A percentile compares a stretch with the other conserved stretches of the same genome.
phyloP scores from a whole-genome alignment of 495 filamentous ascomycete species.

The Sporormia fimetaria region DNA sequence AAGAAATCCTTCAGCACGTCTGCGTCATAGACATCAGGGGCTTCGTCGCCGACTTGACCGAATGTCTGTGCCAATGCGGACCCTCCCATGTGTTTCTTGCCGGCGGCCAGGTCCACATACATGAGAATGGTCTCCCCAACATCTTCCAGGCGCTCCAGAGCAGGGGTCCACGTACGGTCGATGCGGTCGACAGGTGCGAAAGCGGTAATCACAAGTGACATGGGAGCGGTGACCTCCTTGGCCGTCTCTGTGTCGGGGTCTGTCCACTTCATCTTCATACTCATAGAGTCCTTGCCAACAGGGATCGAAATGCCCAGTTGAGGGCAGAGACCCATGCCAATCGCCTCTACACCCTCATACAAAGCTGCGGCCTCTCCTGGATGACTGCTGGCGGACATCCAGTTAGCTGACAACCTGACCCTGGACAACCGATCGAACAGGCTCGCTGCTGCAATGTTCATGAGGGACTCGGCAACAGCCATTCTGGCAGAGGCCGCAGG shows the following conservation, averaged over 20 bases:
- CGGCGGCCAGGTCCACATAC: conserved; percentile 77
- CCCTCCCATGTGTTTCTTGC: conserved; percentile 70
- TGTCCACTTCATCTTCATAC: conserved; percentile 96
- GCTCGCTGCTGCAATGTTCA: conserved; percentile 85
- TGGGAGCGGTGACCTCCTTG: conserved; percentile 83
- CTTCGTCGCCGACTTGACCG: conserved; percentile 69
- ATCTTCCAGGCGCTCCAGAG: conserved; percentile 70
- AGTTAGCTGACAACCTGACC: conserved; percentile 87
- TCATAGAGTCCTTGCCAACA: conserved; percentile 95
- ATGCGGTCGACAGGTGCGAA: conserved; percentile 74
- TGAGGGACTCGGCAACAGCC: conserved; percentile 87
- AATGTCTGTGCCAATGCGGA: conserved; percentile 91
- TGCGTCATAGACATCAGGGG: conserved; percentile 73
- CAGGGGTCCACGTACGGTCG: conserved; percentile 83
- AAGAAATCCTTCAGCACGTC: conserved; percentile 83
- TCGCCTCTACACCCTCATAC: conserved; percentile 89
- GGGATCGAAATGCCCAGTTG: conserved; percentile 82
- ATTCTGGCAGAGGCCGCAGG: conserved; percentile 88
- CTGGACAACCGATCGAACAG: conserved; percentile 62
- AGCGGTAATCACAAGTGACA: conserved; percentile 81
- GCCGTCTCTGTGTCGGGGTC: conserved; percentile 52
- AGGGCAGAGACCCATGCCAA: conserved; percentile 77
- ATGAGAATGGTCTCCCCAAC: conserved; percentile 83
- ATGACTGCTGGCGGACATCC: conserved; percentile 94
- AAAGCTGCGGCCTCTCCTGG: conserved; percentile 88